Evolutionary conservation across 1,139 yeast genomes (phyloP), one percentile per base, ranked within the genome.

Genomic region (Pneumocystis murina): DNA sequence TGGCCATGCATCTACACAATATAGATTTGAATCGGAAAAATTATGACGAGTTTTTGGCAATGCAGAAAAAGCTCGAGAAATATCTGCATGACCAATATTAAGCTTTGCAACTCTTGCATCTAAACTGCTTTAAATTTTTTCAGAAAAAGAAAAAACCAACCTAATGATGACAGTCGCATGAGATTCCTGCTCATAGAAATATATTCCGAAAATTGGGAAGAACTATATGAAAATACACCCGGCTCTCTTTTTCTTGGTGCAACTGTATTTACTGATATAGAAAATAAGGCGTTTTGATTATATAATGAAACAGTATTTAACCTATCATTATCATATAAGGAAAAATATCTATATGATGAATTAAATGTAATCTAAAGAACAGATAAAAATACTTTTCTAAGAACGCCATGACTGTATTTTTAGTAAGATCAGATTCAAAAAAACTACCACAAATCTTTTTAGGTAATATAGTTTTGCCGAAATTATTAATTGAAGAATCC

Each of bases 221-320:
- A 48, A 67, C 68, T 54, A 66, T 64, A 28, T 30, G 62, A 61
- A 48, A 61, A 61, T 59, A 61, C 20, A 59, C 63, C 36, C 68
- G 66, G 36, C 64, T 65, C 30, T 70, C 78, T 70, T 66, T 70
- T 71, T 61, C 78, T 74, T 63, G 80, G 77, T 1, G 80, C 78
- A 10, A 77, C 71, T 69, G 78, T 79, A 72, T 76, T 83, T 64
- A 79, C 81, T 70, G 77, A 84, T 73, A 87, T 74, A 0, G 97
- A 89, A 70, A 92, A 91, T 71, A 87, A 90, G 0, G 97, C 89
- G 70, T 86, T 86, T 62, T 82, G 82, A 66, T 94, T 90, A 72
- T 92, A 92, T 58, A 92, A 77, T 57, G 81, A 80, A 74, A 86
- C 73, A 62, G 92, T 77, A 64, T 85, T 91, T 16, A 79, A 73